Conservation (phyloP, 2,329 filamentous ascomycete species). For the Monosporascus sp. region DNA sequence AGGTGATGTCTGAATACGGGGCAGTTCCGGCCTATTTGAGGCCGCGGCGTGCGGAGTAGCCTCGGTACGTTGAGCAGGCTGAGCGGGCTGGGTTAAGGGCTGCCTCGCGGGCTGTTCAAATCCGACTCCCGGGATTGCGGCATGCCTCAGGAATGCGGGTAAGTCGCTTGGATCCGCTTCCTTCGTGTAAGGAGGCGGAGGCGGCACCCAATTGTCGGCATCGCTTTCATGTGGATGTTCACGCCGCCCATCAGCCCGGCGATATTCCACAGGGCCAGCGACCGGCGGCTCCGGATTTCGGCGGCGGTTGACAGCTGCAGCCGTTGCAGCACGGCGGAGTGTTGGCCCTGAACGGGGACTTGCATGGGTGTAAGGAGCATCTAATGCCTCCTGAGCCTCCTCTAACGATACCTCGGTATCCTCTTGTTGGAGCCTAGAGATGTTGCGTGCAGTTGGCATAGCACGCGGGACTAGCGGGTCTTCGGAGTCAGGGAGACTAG, state of each 20-base stretch:
- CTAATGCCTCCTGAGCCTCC: slow-evolving; percentile 58
- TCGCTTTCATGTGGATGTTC: slow-evolving; percentile 83
- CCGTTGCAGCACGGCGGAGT: slow-evolving; percentile 67
- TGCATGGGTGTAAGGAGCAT: slow-evolving; percentile 68
- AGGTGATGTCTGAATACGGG: slow-evolving; percentile 23
- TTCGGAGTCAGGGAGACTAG: slow-evolving; percentile 34
- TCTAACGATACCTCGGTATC: slow-evolving; percentile 43
- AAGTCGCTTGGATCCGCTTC: slow-evolving; percentile 52
- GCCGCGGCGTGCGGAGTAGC: slow-evolving; percentile 14
- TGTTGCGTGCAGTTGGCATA: slow-evolving; percentile 32
- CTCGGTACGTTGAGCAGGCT: slow-evolving; percentile 14
- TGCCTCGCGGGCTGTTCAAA: slow-evolving; percentile 1
- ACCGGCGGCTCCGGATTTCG: slow-evolving; percentile 56
- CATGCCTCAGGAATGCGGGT: slow-evolving; percentile 51
- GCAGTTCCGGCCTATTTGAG: slow-evolving; percentile 21
- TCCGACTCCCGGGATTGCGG: slow-evolving; percentile 33
- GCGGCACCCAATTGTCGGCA: slow-evolving; percentile 83
- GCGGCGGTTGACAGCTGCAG: slow-evolving; percentile 68
- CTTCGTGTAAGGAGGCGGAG: slow-evolving; percentile 73
- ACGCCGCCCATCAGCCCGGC: slow-evolving; percentile 62
- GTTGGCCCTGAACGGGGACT: slow-evolving; percentile 67
- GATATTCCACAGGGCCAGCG: slow-evolving; percentile 54
- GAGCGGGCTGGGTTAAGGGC: slow-evolving; percentile 15
- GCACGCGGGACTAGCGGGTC: slow-evolving; percentile 51
- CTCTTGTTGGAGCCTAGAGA: slow-evolving; percentile 28